Percentiles rank a stretch among this genome's conserved stretches.
phyloP scores from a whole-genome alignment of 768 basidiomycete species.

The Suillus plorans region DNA sequence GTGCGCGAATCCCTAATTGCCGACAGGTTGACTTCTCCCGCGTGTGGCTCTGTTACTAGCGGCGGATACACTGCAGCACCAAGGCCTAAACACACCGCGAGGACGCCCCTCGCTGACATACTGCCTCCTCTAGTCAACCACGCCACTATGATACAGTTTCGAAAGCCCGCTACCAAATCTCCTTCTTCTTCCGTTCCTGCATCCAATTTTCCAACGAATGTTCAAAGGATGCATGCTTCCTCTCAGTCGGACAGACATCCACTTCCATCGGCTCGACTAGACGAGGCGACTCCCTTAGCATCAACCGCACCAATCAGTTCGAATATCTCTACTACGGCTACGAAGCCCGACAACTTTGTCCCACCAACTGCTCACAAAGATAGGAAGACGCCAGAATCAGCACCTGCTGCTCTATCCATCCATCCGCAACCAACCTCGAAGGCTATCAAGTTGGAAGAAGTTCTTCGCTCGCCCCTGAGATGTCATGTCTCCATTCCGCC shows the following conservation, averaged over 20 bases:
- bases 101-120: neutral
- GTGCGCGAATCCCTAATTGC: neutral
- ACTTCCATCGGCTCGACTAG: neutral
- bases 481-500: constrained; percentile 16
- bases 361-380: neutral
- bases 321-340: neutral
- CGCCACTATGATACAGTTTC: neutral
- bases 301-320: neutral
- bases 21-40: neutral
- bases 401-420: too few relatives aligned
- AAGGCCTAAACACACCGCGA: neutral
- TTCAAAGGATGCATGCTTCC: neutral
- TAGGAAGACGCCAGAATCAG: neutral
- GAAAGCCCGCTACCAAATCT: neutral
- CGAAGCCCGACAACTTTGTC: neutral
- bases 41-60: neutral
- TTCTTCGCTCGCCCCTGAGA: constrained; percentile 3
- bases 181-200: neutral
- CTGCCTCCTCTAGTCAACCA: neutral
- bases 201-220: neutral
- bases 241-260: neutral
- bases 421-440: constrained; percentile 4
- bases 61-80: neutral
- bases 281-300: neutral
- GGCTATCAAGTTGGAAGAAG: constrained; percentile 21